Evolutionary conservation across 176 grass and related monocot species (phyloP).

Genomic region (Lolium multiflorum): DNA sequence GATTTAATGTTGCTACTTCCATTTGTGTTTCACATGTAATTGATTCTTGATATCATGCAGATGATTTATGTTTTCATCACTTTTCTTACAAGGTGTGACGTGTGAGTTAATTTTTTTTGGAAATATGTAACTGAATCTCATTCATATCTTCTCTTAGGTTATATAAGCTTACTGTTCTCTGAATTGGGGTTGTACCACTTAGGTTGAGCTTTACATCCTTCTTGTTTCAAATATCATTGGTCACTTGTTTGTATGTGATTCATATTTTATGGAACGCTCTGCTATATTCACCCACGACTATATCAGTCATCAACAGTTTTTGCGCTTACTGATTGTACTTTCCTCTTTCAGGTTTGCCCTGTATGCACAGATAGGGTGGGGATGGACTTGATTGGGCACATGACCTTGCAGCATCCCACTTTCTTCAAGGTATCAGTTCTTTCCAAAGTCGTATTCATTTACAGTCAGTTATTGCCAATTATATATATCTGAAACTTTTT

Average conservation of each 20-base stretch:
- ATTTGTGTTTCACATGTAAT: constrained; percentile 4
- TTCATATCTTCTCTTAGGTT: neutral
- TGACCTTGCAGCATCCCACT: constrained; percentile 64
- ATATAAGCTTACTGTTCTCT: neutral
- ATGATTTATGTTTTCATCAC: constrained; percentile 14
- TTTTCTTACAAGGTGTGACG: neutral
- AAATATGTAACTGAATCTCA: constrained; percentile 22
- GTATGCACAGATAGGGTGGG: constrained; percentile 66
- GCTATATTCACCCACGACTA: neutral
- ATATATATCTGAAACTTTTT: constrained; percentile 22
- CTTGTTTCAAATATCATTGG: neutral
- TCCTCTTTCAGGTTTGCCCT: constrained; percentile 70
- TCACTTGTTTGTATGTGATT: constrained; percentile 17
- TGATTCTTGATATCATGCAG: neutral
- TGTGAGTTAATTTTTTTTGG: neutral
- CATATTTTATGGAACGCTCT: neutral
- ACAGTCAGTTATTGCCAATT: constrained; percentile 37
- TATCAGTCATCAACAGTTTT: neutral
- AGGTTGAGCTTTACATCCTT: neutral
- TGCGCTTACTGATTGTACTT: constrained; percentile 21
- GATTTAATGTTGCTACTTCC: constrained; percentile 15
- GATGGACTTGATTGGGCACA: constrained; percentile 70
- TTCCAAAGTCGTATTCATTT: constrained; percentile 21
- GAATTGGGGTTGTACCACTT: constrained; percentile 5
- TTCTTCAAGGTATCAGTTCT: constrained; percentile 79